phyloP scores from a whole-genome alignment of 495 filamentous ascomycete genomes.

The Tetracladium setigerum region DNA sequence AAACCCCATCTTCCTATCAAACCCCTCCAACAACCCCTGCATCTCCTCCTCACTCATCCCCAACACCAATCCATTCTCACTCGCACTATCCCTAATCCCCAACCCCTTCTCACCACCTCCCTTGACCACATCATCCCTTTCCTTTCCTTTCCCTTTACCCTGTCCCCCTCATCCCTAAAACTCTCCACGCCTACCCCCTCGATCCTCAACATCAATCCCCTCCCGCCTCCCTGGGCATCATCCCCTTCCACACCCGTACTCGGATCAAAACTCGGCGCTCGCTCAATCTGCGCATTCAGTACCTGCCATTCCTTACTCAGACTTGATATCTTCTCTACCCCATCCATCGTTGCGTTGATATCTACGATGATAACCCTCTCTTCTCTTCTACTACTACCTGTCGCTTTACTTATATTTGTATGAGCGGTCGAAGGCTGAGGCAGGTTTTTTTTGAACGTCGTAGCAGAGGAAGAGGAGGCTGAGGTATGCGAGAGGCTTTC shows the following conservation, averaged over 20 bases:
- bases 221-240: conserved; percentile 19
- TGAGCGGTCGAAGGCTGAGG: neutral
- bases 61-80: neutral
- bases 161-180: conserved; percentile 17
- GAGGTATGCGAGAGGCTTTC: neutral
- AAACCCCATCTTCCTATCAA: conserved; percentile 55
- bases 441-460: neutral
- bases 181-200: conserved; percentile 39
- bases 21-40: conserved; percentile 55
- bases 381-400: conserved; percentile 3
- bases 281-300: conserved; percentile 37
- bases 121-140: conserved; percentile 51
- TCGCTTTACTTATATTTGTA: too few species aligned
- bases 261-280: conserved; percentile 50
- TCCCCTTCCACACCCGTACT: conserved; percentile 27
- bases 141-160: neutral
- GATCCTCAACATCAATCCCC: conserved; percentile 58
- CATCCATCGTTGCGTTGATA: conserved; percentile 35
- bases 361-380: conserved; percentile 52
- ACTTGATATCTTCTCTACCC: conserved; percentile 39
- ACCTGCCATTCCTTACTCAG: conserved; percentile 47
- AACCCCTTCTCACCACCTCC: conserved; percentile 34
- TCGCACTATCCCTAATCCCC: conserved; percentile 18
- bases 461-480: neutral
- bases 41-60: conserved; percentile 29